Evolutionary conservation across 2,329 filamentous ascomycete species (phyloP).

Genomic region (Phyllosticta citriasiana): DNA sequence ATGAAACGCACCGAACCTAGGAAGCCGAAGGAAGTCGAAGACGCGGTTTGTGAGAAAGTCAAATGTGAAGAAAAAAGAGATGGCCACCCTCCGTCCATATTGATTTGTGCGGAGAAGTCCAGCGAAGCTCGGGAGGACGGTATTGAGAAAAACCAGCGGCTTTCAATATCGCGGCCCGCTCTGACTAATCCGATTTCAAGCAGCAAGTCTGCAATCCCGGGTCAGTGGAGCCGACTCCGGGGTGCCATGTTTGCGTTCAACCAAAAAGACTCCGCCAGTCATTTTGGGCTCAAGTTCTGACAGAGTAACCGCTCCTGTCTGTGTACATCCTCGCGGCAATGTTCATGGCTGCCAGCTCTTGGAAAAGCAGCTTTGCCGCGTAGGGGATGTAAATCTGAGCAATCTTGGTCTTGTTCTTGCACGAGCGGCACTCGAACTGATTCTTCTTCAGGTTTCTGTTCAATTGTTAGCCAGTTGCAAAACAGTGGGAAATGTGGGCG

Average conservation of each 20-base stretch:
- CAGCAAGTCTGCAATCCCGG: neutral
- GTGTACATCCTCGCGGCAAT: slow-evolving; percentile 98
- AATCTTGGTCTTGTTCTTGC: slow-evolving; percentile 98
- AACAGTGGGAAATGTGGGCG: slow-evolving; percentile 16
- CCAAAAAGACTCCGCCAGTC: neutral
- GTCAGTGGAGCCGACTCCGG: neutral
- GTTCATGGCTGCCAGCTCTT: slow-evolving; percentile 96
- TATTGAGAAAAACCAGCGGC: too few species aligned
- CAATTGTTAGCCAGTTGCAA: slow-evolving; percentile 15
- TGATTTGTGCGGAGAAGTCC: too few species aligned
- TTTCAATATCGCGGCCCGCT: too few species aligned
- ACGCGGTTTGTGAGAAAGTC: neutral
- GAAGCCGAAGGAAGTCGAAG: neutral
- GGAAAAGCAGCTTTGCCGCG: slow-evolving; percentile 94
- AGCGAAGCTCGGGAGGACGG: too few species aligned
- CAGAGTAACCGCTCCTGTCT: slow-evolving; percentile 63
- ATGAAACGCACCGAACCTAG: neutral
- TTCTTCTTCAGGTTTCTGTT: slow-evolving; percentile 82
- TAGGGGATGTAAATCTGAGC: slow-evolving; percentile 97
- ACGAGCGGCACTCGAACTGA: slow-evolving; percentile 91
- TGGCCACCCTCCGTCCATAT: neutral
- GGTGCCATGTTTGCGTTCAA: neutral
- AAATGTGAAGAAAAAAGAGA: neutral
- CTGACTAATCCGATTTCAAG: neutral
- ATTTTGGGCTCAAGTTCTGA: slow-evolving; percentile 21